These are phyloP conservation scores for Daedaleopsis sinensis DNA, from an alignment of 768 basidiomycete species.

Conservation along the genomic window DNA sequence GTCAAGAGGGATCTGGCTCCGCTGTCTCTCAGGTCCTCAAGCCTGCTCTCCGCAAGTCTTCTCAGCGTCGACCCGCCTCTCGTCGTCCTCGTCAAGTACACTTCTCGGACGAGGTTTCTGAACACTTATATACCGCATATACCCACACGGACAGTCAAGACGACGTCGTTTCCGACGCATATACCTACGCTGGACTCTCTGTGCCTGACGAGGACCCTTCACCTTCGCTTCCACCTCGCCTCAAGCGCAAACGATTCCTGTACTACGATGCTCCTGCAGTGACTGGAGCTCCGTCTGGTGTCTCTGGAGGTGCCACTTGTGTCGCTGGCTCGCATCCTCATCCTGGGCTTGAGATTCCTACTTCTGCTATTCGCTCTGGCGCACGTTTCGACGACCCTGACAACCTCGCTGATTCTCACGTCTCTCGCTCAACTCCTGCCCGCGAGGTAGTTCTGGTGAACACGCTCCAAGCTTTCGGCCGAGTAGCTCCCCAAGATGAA, in stretches of 20 bases:
- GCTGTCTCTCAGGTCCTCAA: not conserved
- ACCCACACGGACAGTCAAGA: not conserved
- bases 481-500: too few species aligned
- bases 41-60: not conserved
- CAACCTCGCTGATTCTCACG: not conserved
- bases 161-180: not conserved
- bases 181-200: not conserved
- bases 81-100: conserved; percentile 4
- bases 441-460: too few species aligned
- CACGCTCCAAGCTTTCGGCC: too few species aligned
- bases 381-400: not conserved
- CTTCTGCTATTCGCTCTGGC: not conserved
- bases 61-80: not conserved
- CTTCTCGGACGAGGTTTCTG: conserved; percentile 1
- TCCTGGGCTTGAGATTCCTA: not conserved
- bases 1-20: not conserved
- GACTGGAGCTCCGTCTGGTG: not conserved
- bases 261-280: not conserved
- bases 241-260: conserved; percentile 3
- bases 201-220: not conserved
- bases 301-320: not conserved
- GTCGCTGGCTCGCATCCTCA: not conserved
- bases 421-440: too few species aligned
- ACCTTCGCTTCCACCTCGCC: conserved; percentile 2
- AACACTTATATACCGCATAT: not conserved